Evolutionary conservation across 169 alveolate genomes (phyloP), one percentile per base, ranked within the genome.

Genomic region (Pseudocohnilembus persalinus): DNA sequence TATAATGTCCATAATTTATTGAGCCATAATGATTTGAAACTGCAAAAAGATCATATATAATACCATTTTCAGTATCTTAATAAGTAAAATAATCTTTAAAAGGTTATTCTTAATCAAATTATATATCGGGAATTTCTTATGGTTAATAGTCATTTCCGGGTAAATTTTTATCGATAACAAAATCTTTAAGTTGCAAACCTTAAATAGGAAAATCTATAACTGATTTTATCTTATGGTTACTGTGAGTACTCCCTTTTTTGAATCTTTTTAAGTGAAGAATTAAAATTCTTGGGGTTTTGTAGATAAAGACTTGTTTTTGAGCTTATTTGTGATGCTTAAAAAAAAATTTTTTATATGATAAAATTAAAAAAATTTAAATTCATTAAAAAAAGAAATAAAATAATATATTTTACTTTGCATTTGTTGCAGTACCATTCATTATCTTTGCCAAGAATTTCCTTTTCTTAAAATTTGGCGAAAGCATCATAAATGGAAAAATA

Each of bases 391-490:
- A n/a, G 4, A 49, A 49, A 4, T 11, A 49, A 49, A 49, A 49
- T 11, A 49, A 49, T 11, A 49, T 11, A 11, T 49, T 20, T 49
- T 30, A 93, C 88, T 78, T 96, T 94, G 88, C 99, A 98, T 77
- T 90, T 93, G 29, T 94, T 85, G 89, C 99, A 98, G 88, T 92
- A 96, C 98, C 98, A 96, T 76, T 96, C 88, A 90, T 98, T 96
- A 29, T 95, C 95, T 87, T 93, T 91, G 11, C 96, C 97, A 49
- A 98, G 92, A 81, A 90, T 92, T 84, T 98, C 99, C 33, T 90
- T 87, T 77, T 88, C 92, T 11, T 91, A 77, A 88, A 96, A 97
- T 31, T 91, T 80, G n/a, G 92, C 90, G 73, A 97, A 88, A 77
- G 98, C 95, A 49, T 93, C 96, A 31, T 74, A 34, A 4, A 93